Base-by-base conservation (phyloP, 2,329 filamentous ascomycete genomes). In the Hymenoscyphus infarciens region DNA sequence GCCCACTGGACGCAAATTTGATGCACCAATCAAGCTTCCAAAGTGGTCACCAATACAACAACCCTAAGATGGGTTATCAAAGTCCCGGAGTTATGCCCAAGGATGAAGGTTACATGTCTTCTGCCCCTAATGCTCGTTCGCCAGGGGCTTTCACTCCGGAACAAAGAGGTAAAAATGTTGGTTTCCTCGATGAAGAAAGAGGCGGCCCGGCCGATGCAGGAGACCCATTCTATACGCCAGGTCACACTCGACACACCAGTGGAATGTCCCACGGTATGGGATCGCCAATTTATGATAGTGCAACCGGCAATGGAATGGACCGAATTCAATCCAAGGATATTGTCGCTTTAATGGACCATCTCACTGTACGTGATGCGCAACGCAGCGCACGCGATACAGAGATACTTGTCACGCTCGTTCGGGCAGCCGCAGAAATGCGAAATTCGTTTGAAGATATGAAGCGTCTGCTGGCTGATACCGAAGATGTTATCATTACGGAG, bases 401-500 rank as follows among this genome's bases (percentile, higher is more conserved):
- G 76, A 97, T 99, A 61, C 81, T 99, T 19, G 91, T 97, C 56
- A 94, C 95, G 0, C 85, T 99, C 35, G 95, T 99, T 65, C 89
- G 94, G 64, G 93, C 92, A 61, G 94, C 95, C 3, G 89, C 95
- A 13, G 95, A 99, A 77, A 98, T 98, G 93, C 91, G 94, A 67
- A 96, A 91, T 69, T 96, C 92, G 0, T 96, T 98, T 73, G 91
- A 96, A 68, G 93, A 97, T 71, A 90, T 99, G 83, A 97, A 95
- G 80, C 90, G 88, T 67, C 89, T 96, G 72, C 89, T 99, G 65
- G 89, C 90, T 57, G 90, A 96, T 68, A 94, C 96, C 64, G 94
- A 97, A 72, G 91, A 91, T 63, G 84, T 92, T 72, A 90, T 98
- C 72, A 91, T 97, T 76, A 88, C 90, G 45, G 88, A 90, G 66